These are phyloP conservation scores for Ophiocordyceps camponoti-leonardi DNA, from an alignment of 2,329 filamentous ascomycete genomes.

Conservation along the genomic window DNA sequence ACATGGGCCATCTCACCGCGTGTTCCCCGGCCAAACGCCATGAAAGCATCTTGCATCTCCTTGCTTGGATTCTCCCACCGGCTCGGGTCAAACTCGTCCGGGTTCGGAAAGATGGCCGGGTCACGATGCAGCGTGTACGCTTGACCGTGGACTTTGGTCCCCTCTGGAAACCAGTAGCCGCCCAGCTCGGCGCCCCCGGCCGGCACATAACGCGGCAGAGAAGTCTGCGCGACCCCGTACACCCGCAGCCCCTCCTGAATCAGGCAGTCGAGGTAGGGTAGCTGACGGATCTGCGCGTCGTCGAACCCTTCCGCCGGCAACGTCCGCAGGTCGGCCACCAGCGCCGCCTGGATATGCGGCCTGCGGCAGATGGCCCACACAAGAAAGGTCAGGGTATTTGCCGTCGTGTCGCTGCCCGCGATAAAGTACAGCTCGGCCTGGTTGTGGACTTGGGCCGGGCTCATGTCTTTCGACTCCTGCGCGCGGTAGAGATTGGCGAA, in stretches of 20 bases:
- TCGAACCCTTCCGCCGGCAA: conserved; percentile 11
- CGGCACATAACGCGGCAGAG: conserved; percentile 22
- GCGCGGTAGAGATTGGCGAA: conserved; percentile 19
- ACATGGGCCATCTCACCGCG: conserved; percentile 14
- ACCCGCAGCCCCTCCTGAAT: conserved; percentile 27
- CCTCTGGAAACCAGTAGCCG: conserved; percentile 20
- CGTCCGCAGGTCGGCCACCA: conserved; percentile 17
- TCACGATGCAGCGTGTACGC: conserved; percentile 27
- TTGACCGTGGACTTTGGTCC: conserved; percentile 21
- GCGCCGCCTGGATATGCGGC: conserved; percentile 10
- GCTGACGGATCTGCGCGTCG: conserved; percentile 5
- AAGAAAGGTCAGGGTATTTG: conserved; percentile 27
- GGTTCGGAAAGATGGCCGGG: conserved; percentile 13
- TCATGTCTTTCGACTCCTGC: conserved; percentile 10
- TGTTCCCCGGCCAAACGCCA: conserved; percentile 33
- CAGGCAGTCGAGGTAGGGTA: conserved; percentile 22
- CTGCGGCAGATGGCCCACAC: conserved; percentile 18
- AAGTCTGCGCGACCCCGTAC: conserved; percentile 20
- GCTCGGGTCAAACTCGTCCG: conserved; percentile 11
- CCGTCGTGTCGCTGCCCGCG: conserved; percentile 31
- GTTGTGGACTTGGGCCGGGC: conserved; percentile 2
- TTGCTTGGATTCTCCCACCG: conserved; percentile 18
- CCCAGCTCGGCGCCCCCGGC: conserved; percentile 18
- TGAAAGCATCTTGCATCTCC: conserved; percentile 27
- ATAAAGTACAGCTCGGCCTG: conserved; percentile 22